Evolutionary conservation across 257 asterid species (phyloP).

Genomic region (Ilex aquifolium): DNA sequence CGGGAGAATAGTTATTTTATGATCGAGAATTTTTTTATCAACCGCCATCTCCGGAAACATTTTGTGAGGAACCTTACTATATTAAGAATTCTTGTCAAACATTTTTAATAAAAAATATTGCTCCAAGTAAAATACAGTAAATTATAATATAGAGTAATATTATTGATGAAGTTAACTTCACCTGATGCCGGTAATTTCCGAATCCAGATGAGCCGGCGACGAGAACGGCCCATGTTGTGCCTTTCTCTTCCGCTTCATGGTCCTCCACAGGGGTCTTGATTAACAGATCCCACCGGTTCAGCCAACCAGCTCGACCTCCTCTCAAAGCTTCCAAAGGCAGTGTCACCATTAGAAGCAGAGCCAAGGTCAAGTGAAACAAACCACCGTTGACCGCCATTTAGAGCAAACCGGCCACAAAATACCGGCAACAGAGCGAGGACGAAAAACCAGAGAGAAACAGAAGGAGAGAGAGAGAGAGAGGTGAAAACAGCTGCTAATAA

Average conservation of each 20-base stretch:
- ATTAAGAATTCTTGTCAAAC: too few species aligned
- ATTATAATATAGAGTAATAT: too few species aligned
- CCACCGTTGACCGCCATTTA: constrained; percentile 33
- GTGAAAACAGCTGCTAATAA: background rate
- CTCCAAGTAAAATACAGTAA: too few species aligned
- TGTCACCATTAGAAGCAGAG: constrained; percentile 26
- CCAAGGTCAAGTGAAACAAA: constrained; percentile 10
- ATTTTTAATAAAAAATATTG: too few species aligned
- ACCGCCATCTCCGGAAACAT: too few species aligned
- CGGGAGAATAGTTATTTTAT: too few species aligned
- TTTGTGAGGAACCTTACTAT: too few species aligned
- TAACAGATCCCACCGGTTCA: constrained; percentile 53
- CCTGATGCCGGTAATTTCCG: constrained; percentile 93
- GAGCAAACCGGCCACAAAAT: background rate
- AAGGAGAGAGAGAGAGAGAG: background rate
- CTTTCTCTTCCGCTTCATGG: constrained; percentile 24
- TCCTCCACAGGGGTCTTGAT: constrained; percentile 57
- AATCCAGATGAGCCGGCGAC: constrained; percentile 89
- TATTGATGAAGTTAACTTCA: background rate
- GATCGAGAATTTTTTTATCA: too few species aligned
- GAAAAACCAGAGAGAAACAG: background rate
- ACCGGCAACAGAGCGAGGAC: background rate
- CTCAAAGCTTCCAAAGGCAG: constrained; percentile 16
- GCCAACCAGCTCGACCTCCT: constrained; percentile 18
- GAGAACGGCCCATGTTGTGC: constrained; percentile 85